phyloP scores from a whole-genome alignment of 768 basidiomycete species.

The Piloderma croceum region DNA sequence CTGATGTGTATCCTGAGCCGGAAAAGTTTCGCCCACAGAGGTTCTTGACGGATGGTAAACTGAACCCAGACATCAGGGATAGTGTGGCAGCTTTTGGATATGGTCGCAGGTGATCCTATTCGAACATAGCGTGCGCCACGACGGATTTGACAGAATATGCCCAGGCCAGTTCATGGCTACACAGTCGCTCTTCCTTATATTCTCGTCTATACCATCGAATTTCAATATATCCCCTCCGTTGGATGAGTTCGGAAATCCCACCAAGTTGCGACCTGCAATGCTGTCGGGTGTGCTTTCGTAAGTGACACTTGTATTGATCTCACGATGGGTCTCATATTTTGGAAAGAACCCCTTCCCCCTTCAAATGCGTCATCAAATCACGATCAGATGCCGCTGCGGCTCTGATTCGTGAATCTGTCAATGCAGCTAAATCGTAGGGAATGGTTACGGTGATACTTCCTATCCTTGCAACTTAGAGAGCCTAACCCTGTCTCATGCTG shows the following conservation, averaged over 20 bases:
- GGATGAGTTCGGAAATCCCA: slow-evolving; percentile 15
- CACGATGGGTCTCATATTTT: background rate
- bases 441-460: no score
- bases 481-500: no score
- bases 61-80: slow-evolving; percentile 6
- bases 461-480: no score
- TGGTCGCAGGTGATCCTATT: slow-evolving; percentile 5
- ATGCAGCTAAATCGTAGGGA: no score
- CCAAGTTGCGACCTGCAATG: slow-evolving; percentile 7
- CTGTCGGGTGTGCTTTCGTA: slow-evolving; percentile 6
- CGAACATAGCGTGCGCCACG: slow-evolving; percentile 10
- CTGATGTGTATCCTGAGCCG: slow-evolving; percentile 22
- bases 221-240: slow-evolving; percentile 17
- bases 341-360: background rate
- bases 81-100: background rate
- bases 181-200: slow-evolving; percentile 11
- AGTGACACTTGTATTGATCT: background rate
- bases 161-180: slow-evolving; percentile 8
- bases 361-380: background rate
- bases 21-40: slow-evolving; percentile 24
- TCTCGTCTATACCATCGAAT: slow-evolving; percentile 18
- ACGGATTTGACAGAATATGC: no score
- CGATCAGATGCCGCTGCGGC: background rate
- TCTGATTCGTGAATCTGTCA: no score
- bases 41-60: slow-evolving; percentile 16